Conservation (phyloP, 2,329 filamentous ascomycete species). For the Apiospora phragmitis region DNA sequence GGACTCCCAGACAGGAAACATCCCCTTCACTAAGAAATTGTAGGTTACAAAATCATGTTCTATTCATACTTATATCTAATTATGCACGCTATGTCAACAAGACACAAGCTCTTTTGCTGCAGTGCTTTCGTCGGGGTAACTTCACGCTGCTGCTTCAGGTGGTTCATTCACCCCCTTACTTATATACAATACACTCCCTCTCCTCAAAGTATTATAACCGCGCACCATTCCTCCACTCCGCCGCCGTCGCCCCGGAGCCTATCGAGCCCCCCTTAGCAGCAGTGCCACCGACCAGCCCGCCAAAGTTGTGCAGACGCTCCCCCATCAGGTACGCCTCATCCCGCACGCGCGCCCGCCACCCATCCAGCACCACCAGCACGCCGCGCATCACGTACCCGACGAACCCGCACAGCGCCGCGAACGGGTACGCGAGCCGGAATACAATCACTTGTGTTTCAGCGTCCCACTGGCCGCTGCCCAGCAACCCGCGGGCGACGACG, state of each 20-base stretch:
- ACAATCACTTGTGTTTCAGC: slow-evolving; percentile 33
- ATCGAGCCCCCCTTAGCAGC: background rate
- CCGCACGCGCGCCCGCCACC: slow-evolving; percentile 79
- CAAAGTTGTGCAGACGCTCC: slow-evolving; percentile 90
- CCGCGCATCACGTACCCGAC: slow-evolving; percentile 47
- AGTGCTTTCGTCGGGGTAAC: too few species aligned
- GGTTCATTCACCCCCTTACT: background rate
- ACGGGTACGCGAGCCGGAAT: slow-evolving; percentile 70
- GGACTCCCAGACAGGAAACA: too few species aligned
- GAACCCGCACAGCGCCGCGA: slow-evolving; percentile 52
- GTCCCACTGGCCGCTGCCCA: background rate
- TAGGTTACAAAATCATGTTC: too few species aligned
- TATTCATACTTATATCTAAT: too few species aligned
- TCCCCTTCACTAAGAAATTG: too few species aligned
- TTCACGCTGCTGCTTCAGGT: background rate
- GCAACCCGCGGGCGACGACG: background rate
- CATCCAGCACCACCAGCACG: slow-evolving; percentile 61
- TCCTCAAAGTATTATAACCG: background rate
- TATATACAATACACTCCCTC: background rate
- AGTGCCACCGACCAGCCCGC: background rate
- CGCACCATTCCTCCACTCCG: slow-evolving; percentile 10
- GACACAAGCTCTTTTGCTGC: background rate
- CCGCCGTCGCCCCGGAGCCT: background rate
- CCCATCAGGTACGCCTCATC: slow-evolving; percentile 97
- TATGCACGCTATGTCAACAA: too few species aligned